Base-by-base conservation (phyloP, 495 filamentous ascomycete genomes). In the Chaetomium tenue region DNA sequence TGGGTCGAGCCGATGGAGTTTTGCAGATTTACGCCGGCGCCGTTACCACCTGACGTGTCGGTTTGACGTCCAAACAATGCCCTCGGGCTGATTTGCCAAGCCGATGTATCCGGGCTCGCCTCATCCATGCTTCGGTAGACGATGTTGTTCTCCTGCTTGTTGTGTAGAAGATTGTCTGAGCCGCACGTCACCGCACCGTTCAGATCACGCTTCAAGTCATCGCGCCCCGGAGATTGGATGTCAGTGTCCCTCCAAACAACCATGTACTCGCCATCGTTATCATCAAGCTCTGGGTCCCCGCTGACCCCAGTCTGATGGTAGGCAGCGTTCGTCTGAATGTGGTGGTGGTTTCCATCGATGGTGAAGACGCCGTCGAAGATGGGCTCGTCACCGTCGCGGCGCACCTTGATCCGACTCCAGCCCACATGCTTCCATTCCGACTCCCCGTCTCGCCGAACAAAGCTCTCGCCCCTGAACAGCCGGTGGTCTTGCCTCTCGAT, bases 291-390 rank as follows among this genome's bases (percentile, higher is more conserved):
- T n/a, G 90, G 89, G 73, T 98, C 94, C n/a, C 87, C 78, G 1
- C 74, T 74, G 64, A 90, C 86, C 69, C 85, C 85, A 59, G 91
- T 96, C 68, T 85, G 82, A 70, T 84, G 81, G 70, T 94, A 98
- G 44, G 85, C 88, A 33, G 83, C 84, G 61, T 84, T 82, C 60
- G 91, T 81, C 68, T 96, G 92, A 28, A 98, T 80, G 76, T 98
- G 93, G 70, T 98, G 93, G 66, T 92, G 87, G 72, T 96, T 86
- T 40, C 87, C 82, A 66, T 86, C 72, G 20, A 98, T 74, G 53
- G 88, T 87, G 77, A 98, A 98, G 3, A 89, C 89, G 30, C 95
- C 94, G 75, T 97, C 91, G 66, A 98, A 98, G 9, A 97, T 75
- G 28, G 94, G 95, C 42, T 84, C 71, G 20, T 77, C 66, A 3